Conservation (phyloP, 2,329 filamentous ascomycete species). For the Dactylellina leptospora region DNA sequence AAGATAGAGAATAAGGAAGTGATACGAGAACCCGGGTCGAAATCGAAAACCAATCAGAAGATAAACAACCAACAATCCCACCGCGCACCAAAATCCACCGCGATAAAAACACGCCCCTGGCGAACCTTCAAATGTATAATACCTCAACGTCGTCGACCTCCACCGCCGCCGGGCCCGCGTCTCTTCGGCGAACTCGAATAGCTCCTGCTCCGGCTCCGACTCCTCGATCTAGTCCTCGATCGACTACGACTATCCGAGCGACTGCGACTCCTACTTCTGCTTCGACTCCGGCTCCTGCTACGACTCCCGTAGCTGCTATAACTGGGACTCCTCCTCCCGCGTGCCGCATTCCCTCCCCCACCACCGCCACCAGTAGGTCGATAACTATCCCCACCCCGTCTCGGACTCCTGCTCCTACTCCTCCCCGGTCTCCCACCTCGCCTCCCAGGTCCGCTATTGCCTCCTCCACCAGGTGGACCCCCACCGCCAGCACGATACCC, state of each 20-base stretch:
- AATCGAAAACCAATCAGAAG: too few species aligned
- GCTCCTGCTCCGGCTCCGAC: conserved; percentile 33
- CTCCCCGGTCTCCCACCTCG: conserved; percentile 59
- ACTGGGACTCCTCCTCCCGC: conserved; percentile 71
- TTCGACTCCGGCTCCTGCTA: conserved; percentile 39
- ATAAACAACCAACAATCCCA: neutral
- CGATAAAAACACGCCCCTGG: too few species aligned
- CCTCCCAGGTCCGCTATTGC: conserved; percentile 58
- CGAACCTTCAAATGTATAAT: neutral
- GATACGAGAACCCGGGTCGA: too few species aligned
- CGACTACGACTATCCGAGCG: neutral
- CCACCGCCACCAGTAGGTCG: conserved; percentile 59
- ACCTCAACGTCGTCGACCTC: conserved; percentile 17
- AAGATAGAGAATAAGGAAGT: too few species aligned
- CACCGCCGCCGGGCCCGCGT: conserved; percentile 26
- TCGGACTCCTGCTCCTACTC: conserved; percentile 56
- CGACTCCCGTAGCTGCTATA: conserved; percentile 64
- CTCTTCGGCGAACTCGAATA: conserved; percentile 36
- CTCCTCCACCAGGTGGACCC: conserved; percentile 46
- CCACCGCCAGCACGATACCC: conserved; percentile 54
- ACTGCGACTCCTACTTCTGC: conserved; percentile 10
- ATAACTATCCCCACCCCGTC: conserved; percentile 59
- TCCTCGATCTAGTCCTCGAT: conserved; percentile 60
- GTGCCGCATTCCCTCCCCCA: conserved; percentile 58
- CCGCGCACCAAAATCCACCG: too few species aligned